Percentiles rank a stretch among this genome's conserved stretches.
Conservation (phyloP, 148 eudicot species). For the Dysphania ambrosioides region DNA sequence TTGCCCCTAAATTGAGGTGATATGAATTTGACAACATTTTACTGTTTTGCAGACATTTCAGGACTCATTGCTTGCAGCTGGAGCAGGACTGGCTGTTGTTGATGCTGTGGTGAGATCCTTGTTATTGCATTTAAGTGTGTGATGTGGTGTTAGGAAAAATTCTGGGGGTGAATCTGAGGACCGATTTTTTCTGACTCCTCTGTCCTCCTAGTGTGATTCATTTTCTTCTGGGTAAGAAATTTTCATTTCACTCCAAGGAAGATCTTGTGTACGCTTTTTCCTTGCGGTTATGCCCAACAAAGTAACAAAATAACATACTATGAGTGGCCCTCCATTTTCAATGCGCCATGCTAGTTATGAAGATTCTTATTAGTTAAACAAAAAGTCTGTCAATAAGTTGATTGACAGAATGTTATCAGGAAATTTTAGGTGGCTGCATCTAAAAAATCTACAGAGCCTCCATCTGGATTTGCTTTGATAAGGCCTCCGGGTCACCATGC, state of each 20-base stretch:
- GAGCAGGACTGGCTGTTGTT: constrained; percentile 84
- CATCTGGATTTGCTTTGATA: constrained; percentile 78
- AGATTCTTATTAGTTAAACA: background rate
- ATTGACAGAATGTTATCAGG: constrained; percentile 30
- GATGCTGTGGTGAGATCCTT: constrained; percentile 84
- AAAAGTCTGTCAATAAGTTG: constrained; percentile 1
- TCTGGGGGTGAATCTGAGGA: background rate
- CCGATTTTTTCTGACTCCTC: background rate
- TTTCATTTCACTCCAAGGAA: background rate
- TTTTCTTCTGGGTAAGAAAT: background rate
- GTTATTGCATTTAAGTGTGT: constrained; percentile 9
- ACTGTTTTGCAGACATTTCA: constrained; percentile 71
- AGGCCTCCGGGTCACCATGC: constrained; percentile 99
- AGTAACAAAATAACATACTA: background rate
- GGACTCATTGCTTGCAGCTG: constrained; percentile 80
- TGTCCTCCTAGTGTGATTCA: background rate
- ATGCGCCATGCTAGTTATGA: background rate
- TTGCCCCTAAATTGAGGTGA: too few relatives aligned
- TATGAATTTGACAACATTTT: background rate
- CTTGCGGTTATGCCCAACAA: background rate
- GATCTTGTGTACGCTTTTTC: background rate
- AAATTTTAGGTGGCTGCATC: constrained; percentile 74
- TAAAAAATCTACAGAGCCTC: constrained; percentile 47
- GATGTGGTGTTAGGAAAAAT: background rate
- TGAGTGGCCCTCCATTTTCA: background rate